Percentiles rank a stretch among this genome's conserved stretches.
Conservation (phyloP, 768 basidiomycete species). For the Tricholomella constricta region DNA sequence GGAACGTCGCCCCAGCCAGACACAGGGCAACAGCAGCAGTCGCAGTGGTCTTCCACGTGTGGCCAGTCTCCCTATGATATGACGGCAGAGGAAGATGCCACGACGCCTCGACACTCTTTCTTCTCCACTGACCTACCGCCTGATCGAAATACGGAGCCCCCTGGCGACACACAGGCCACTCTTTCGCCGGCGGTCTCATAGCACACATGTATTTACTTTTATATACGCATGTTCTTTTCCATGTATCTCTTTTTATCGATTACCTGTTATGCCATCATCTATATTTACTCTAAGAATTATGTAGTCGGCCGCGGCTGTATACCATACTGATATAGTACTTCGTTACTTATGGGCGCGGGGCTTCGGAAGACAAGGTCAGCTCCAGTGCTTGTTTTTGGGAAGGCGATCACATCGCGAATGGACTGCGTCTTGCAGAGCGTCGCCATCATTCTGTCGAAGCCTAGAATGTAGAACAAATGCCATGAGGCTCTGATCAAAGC, state of each 20-base stretch:
- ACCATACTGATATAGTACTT: conserved; percentile 65
- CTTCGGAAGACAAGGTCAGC: conserved; percentile 89
- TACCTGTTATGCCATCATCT: conserved; percentile 21
- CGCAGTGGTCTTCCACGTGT: conserved; percentile 44
- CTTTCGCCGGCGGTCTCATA: conserved; percentile 12
- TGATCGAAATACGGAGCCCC: conserved; percentile 19
- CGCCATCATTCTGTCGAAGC: conserved; percentile 91
- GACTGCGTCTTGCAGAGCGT: conserved; percentile 86
- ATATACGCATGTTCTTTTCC: conserved; percentile 13
- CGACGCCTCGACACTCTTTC: conserved; percentile 49
- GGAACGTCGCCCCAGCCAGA: conserved; percentile 26
- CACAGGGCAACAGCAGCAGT: conserved; percentile 28
- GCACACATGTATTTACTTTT: conserved; percentile 17
- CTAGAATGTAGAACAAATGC: conserved; percentile 39
- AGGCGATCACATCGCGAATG: conserved; percentile 95
- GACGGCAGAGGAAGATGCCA: conserved; percentile 34
- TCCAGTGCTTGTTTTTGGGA: conserved; percentile 87
- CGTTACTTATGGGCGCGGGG: conserved; percentile 60
- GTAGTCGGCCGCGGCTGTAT: conserved; percentile 39
- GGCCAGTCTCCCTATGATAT: conserved; percentile 37
- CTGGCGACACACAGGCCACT: conserved; percentile 22
- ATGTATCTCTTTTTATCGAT: conserved; percentile 19
- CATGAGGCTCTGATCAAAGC: conserved; percentile 10
- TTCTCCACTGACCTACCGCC: conserved; percentile 21
- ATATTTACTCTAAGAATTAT: conserved; percentile 17